Evolutionary conservation across 129 eudicot species (phyloP), one percentile per base, ranked within the genome.

Genomic region (Centella asiatica): DNA sequence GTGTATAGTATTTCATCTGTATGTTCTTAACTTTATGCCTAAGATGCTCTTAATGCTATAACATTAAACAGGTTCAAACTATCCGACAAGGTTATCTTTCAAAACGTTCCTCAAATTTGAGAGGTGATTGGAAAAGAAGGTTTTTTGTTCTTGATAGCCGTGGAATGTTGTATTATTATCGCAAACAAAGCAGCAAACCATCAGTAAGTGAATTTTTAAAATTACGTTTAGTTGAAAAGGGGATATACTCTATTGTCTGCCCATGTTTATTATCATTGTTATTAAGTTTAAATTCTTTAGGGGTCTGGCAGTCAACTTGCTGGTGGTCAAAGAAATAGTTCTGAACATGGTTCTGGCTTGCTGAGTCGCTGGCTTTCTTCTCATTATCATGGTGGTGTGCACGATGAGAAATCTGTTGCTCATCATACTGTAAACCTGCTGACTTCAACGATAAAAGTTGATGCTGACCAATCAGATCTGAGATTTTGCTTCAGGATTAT

Each of bases 361-460:
- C 83, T 90, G 54, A 90, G 97, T 71, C 95, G 95, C 46, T 90
- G 97, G 97, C 92, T 90, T 72, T 90, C 97, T 70, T 83, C 95
- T 68, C 85, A 83, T 74, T 77, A 85, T 68, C 95, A 85, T 63
- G 90, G 97, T 50, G 97, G 97, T 36, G 89, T 87, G 13, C 97
- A 90, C 64, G 97, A 90, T 67, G 97, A 90, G 77, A 90, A 90
- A 78, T 83, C 95, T 57, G 97, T 90, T 73, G 97, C 97, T 65
- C 97, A 84, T 75, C 95, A 90, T 75, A 90, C 95, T 18, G 97
- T 90, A 28, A 90, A 90, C 79, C 81, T 90, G 47, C 77, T 90
- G 84, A 90, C 97, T 9, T 88, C 97, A 46, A 90, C 97, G 31
- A 90, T 90, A 55, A 90, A 90, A 61, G 97, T 90, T 64, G 95